These are phyloP conservation scores for Colletotrichum spaethianum DNA, from an alignment of 2,329 filamentous ascomycete genomes.

Conservation along the genomic window DNA sequence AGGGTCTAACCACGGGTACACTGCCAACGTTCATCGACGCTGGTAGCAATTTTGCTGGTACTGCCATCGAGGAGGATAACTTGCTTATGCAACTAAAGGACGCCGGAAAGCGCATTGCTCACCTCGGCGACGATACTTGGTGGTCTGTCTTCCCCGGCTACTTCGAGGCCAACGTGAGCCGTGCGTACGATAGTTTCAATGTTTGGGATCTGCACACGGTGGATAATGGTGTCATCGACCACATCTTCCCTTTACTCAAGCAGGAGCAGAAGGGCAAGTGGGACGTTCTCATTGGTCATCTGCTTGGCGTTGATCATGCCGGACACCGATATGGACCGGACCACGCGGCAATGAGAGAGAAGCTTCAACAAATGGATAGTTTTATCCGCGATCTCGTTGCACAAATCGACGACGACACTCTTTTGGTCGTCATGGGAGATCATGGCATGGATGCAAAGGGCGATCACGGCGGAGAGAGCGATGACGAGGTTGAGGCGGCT, in stretches of 20 bases:
- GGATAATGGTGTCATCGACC: slow-evolving; percentile 93
- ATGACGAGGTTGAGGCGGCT: slow-evolving; percentile 94
- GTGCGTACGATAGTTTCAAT: slow-evolving; percentile 96
- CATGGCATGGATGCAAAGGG: slow-evolving; percentile 99
- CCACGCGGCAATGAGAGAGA: slow-evolving; percentile 91
- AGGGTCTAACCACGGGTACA: slow-evolving; percentile 95
- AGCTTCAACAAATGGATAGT: slow-evolving; percentile 90
- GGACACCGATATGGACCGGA: slow-evolving; percentile 96
- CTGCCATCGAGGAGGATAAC: slow-evolving; percentile 94
- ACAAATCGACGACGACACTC: slow-evolving; percentile 84
- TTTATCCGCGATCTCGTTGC: slow-evolving; percentile 81
- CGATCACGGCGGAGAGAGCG: slow-evolving; percentile 97
- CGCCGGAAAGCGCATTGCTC: slow-evolving; percentile 82
- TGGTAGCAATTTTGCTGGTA: slow-evolving; percentile 95
- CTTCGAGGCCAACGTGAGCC: slow-evolving; percentile 89
- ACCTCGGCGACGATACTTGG: slow-evolving; percentile 99
- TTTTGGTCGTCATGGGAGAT: slow-evolving; percentile 98
- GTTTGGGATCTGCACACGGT: slow-evolving; percentile 98
- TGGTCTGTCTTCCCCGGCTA: slow-evolving; percentile 92
- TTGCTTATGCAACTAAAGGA: slow-evolving; percentile 76
- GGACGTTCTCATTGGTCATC: slow-evolving; percentile 96
- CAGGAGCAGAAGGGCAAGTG: slow-evolving; percentile 77
- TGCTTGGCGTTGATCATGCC: slow-evolving; percentile 95
- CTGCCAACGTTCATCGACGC: slow-evolving; percentile 94
- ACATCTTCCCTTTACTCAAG: slow-evolving; percentile 87